A percentile compares a stretch with the other conserved stretches of the same genome.
These are phyloP conservation scores for Penicillium sp. DNA, from an alignment of 2,329 filamentous ascomycete genomes.

Conservation along the genomic window DNA sequence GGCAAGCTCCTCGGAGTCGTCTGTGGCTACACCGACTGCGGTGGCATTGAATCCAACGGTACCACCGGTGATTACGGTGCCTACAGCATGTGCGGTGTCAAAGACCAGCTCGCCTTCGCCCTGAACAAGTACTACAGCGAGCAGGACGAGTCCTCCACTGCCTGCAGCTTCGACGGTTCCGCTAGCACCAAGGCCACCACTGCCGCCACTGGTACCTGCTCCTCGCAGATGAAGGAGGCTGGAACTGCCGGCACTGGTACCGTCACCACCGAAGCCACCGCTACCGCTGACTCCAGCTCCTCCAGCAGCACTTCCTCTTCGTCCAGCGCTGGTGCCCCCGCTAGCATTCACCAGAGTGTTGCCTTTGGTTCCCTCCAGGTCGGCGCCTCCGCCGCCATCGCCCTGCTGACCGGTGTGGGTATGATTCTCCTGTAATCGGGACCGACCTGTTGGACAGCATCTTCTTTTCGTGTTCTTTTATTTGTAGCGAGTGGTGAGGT, in stretches of 20 bases:
- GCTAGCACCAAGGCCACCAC: slow-evolving; percentile 39
- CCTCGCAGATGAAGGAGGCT: slow-evolving; percentile 40
- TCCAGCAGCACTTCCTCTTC: slow-evolving; percentile 20
- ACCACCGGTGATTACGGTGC: slow-evolving; percentile 46
- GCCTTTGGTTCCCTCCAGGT: slow-evolving; percentile 36
- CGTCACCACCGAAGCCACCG: slow-evolving; percentile 37
- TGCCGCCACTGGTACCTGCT: slow-evolving; percentile 39
- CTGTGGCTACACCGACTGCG: slow-evolving; percentile 43
- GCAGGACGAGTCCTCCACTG: slow-evolving; percentile 37
- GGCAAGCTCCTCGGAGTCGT: slow-evolving; percentile 61
- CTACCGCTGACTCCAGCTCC: slow-evolving; percentile 23
- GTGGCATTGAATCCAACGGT: slow-evolving; percentile 40
- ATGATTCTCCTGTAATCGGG: slow-evolving; percentile 40
- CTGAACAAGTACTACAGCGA: slow-evolving; percentile 47
- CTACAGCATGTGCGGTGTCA: slow-evolving; percentile 47
- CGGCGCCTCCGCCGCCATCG: slow-evolving; percentile 34
- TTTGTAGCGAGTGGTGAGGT: neutral
- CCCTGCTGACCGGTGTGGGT: slow-evolving; percentile 38
- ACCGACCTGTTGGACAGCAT: neutral
- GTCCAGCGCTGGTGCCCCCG: slow-evolving; percentile 20
- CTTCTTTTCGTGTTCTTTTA: slow-evolving; percentile 1
- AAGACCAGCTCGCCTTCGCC: slow-evolving; percentile 45
- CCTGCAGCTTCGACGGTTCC: slow-evolving; percentile 46
- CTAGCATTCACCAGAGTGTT: slow-evolving; percentile 24
- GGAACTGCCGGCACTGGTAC: slow-evolving; percentile 41